Evolutionary conservation across 306 rosid species (phyloP), one percentile per base, ranked within the genome.

Genomic region (Aeschynomene evenia): DNA sequence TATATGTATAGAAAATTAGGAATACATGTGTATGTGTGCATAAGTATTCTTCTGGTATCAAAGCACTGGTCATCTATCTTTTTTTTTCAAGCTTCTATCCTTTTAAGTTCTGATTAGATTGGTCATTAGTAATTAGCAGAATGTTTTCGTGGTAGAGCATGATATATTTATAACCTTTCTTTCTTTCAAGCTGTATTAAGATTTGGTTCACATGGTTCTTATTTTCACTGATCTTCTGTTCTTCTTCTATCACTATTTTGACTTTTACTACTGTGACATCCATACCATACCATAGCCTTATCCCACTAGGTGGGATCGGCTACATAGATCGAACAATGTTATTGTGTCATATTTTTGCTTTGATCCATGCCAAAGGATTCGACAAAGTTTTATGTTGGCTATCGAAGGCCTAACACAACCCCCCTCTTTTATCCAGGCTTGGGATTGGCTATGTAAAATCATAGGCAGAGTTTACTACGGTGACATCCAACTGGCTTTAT

Each of bases 81-180:
- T 49, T 57, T n/a, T 64, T 52, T 81, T 68, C 66, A 63, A 33
- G 54, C 71, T 68, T 66, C 39, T 60, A 31, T 68, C 20, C 20
- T 24, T 48, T 66, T 24, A 24, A 3, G 11, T 64, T 14, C 49
- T 26, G 28, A 28, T 67, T 19, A 23, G 54, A 49, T 23, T 31
- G 22, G 20, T 76, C 66, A 29, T 20, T 21, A 21, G 69, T 37
- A 60, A 69, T 39, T 28, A 14, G 42, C 51, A 9, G 15, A 61
- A 28, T 40, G 54, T 40, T 49, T 24, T 67, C 34, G 18, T 50
- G 34, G 42, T 54, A 29, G 19, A 22, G 16, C 71, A 42, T 51
- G 26, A 39, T 53, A 34, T 59, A 36, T 43, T 31, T 48, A 19
- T 58, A 36, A 34, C 21, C n/a, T n/a, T n/a, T n/a, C n/a, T n/a